These are phyloP conservation scores for Moesziomyces antarcticus DNA, from an alignment of 1,284 basidiomycete species.

Conservation along the genomic window DNA sequence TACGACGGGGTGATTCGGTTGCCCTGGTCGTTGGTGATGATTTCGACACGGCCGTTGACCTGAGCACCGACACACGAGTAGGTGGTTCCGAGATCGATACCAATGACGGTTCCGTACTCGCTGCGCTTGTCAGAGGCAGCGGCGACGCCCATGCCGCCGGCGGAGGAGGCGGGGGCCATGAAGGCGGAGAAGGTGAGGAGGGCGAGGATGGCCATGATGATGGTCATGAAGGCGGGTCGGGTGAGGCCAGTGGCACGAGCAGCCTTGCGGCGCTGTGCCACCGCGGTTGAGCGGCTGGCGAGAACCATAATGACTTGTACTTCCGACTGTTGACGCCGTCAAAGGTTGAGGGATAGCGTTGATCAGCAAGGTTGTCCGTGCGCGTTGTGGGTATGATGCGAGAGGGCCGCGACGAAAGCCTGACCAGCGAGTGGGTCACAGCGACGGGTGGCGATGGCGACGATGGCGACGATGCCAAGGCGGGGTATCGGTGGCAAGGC, in stretches of 20 bases:
- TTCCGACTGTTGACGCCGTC: slow-evolving; percentile 24
- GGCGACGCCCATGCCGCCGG: slow-evolving; percentile 57
- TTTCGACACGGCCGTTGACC: slow-evolving; percentile 73
- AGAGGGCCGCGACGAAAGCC: slow-evolving; percentile 2
- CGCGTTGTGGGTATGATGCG: background rate
- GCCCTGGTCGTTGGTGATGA: slow-evolving; percentile 70
- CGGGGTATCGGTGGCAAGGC: slow-evolving; percentile 12
- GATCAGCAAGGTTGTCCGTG: slow-evolving; percentile 11
- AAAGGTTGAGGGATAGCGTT: background rate
- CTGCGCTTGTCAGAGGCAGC: slow-evolving; percentile 62
- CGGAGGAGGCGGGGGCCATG: slow-evolving; percentile 42
- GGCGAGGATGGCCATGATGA: slow-evolving; percentile 58
- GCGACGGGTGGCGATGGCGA: slow-evolving; percentile 4
- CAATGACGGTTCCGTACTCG: slow-evolving; percentile 88
- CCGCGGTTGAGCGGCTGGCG: slow-evolving; percentile 38
- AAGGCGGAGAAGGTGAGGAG: slow-evolving; percentile 55
- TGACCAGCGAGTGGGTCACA: background rate
- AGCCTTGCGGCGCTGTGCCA: slow-evolving; percentile 43
- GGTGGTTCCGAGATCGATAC: slow-evolving; percentile 76
- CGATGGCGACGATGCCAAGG: background rate
- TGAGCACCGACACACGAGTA: slow-evolving; percentile 77
- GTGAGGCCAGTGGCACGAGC: slow-evolving; percentile 43
- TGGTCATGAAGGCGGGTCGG: slow-evolving; percentile 50
- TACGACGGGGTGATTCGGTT: slow-evolving; percentile 69
- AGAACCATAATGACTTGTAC: slow-evolving; percentile 35